Evolutionary conservation across 805 yeast genomes (phyloP), one percentile per base, ranked within the genome.

Genomic region (Cyberlindnera suaveolens): DNA sequence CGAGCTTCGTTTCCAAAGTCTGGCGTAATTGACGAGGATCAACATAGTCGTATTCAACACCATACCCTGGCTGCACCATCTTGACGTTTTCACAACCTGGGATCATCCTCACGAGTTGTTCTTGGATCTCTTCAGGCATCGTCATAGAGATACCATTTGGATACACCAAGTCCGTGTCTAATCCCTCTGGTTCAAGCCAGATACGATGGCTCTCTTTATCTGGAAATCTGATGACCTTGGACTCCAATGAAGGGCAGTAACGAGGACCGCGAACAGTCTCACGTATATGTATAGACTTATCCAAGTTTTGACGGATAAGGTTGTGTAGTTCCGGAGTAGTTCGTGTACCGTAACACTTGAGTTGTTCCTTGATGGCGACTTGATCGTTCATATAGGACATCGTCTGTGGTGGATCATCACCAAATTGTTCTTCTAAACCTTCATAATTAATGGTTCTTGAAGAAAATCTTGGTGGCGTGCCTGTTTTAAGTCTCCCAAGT

Each of bases 141-240:
- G 99, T 89, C 54, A 90, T 84, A 2, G 96, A 86, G 15, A 93
- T 87, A 14, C 99, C 99, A 57, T 91, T 93, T 0, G 99, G 99
- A 59, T 93, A 93, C 11, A 93, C 83, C n/a, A 86, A 67, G 57
- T 87, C 82, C 0, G 91, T 77, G 53, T 86, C 83, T 15, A 90
- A 66, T 0, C 99, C 99, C 62, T 93, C 99, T 0, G 97, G 98
- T 63, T 93, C 99, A 7, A 93, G 67, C 99, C 99, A 93, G 4
- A 93, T 79, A 44, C 82, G 74, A 60, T 93, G 99, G 0, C 78
- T 67, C 4, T 72, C 66, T 57, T 85, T 90, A 37, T 85, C 85
- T 2, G 86, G 71, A 59, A 93, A 93, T 50, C 88, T 75, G 34
- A 85, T 75, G 26, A 93, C 70, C 58, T 93, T 93, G 6, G 95